Conservation (phyloP, 1,284 basidiomycete genomes). For the Malassezia globosa region DNA sequence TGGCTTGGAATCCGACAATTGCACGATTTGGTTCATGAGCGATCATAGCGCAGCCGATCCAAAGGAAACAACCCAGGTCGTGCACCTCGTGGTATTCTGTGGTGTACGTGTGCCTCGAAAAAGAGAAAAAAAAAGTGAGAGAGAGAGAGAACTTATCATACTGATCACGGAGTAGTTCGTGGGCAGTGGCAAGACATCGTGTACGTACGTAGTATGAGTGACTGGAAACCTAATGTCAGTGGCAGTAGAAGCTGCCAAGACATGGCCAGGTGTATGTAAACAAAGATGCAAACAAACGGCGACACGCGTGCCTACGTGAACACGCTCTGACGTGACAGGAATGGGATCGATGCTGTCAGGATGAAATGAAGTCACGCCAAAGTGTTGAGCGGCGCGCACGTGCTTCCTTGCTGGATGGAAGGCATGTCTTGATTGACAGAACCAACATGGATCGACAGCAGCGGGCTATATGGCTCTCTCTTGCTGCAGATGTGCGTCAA, state of each 20-base stretch:
- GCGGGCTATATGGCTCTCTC: conserved; percentile 12
- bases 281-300: no score
- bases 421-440: conserved; percentile 18
- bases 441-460: conserved; percentile 15
- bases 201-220: no score
- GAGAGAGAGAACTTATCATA: no score
- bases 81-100: conserved; percentile 13
- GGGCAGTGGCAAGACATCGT: conserved; percentile 21
- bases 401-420: conserved; percentile 5
- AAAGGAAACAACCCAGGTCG: no score
- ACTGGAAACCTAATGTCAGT: conserved; percentile 3
- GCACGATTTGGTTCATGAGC: no score
- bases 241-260: conserved; percentile 10
- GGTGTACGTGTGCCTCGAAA: conserved; percentile 3
- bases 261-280: conserved; percentile 5
- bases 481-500: conserved; percentile 10
- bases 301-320: not conserved
- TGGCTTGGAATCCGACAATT: not conserved
- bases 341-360: conserved; percentile 20
- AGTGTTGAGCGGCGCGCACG: conserved; percentile 4
- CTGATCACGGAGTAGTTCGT: conserved; percentile 1
- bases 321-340: no score
- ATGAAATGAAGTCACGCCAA: conserved; percentile 12
- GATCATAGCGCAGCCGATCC: no score
- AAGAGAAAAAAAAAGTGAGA: no score